Evolutionary conservation across 139 green algal species (phyloP), one percentile per base, ranked within the genome.

Genomic region (Chlamydomonas schloesseri): DNA sequence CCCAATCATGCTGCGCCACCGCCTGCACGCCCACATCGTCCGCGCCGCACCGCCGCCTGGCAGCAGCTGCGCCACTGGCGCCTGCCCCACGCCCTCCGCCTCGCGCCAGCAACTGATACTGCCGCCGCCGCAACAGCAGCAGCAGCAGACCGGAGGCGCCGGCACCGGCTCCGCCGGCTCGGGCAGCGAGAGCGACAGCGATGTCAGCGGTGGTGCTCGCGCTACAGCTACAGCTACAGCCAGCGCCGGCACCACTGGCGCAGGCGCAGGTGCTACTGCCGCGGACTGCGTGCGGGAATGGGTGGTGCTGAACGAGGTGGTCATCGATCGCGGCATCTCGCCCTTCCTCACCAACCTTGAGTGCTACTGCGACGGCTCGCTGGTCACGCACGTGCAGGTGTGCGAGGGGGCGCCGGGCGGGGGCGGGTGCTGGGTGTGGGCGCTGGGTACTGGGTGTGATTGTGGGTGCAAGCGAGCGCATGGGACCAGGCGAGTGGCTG

Each of bases 301-400:
- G 65, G 89, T 94, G 47, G 94, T 97, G 47, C 88, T 99, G 15
- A 99, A 99, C 73, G 97, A 99, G 91, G 93, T 97, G 73, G 95
- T 98, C 6, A 95, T 99, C 26, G 97, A 99, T 82, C 79, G 97
- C 14, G 97, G 97, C 69, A 94, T 94, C 58, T 94, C 88, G 14
- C 84, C 96, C 14, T 96, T 95, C 89, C 87, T 99, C 15, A 96
- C 92, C 71, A 97, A 97, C 73, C 89, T 99, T 42, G 94, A 98
- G 87, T 91, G 86, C 82, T 98, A 93, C 86, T 94, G 91, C 71
- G 93, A 98, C 65, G 91, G 95, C 29, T 86, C 87, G 53, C 96
- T 97, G 77, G 91, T 98, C 13, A 98, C 96, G 0, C 81, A 93
- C 60, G 93, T 97, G 37, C 92, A 94, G 90, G 90, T 91, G 68